Conservation (phyloP, 805 yeast species). For the Saturnispora besseyi region DNA sequence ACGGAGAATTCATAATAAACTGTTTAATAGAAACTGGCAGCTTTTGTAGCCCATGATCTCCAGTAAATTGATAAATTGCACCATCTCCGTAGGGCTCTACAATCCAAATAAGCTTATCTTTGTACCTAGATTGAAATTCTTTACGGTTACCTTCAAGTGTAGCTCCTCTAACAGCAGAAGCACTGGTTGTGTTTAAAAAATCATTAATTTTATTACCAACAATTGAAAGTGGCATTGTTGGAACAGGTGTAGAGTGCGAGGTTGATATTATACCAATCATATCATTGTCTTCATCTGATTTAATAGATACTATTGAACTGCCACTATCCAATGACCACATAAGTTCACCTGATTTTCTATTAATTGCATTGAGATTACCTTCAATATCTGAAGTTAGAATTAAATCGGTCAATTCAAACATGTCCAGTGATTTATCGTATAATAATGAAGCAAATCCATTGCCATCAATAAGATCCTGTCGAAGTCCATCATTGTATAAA, state of each 20-base stretch:
- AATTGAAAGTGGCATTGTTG: not conserved
- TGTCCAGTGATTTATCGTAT: slow-evolving; percentile 14
- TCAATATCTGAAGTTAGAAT: slow-evolving; percentile 74
- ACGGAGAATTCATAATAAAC: slow-evolving; percentile 76
- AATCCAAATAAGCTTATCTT: slow-evolving; percentile 52
- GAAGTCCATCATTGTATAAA: slow-evolving; percentile 3
- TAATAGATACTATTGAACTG: slow-evolving; percentile 45
- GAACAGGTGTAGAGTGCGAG: slow-evolving; percentile 3
- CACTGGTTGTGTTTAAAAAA: not conserved
- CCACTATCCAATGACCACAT: slow-evolving; percentile 69
- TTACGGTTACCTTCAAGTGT: not conserved
- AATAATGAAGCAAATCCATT: not conserved
- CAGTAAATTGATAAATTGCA: slow-evolving; percentile 67
- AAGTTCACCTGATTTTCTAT: slow-evolving; percentile 62
- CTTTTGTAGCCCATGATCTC: slow-evolving; percentile 64
- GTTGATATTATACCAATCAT: not conserved
- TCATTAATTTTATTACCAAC: not conserved
- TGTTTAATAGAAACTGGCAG: slow-evolving; percentile 75
- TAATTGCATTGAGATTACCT: slow-evolving; percentile 77
- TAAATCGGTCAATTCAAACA: slow-evolving; percentile 37
- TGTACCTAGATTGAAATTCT: not conserved
- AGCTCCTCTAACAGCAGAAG: not conserved
- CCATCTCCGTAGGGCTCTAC: slow-evolving; percentile 91
- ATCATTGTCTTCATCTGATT: slow-evolving; percentile 13
- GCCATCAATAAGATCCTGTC: not conserved